Evolutionary conservation across 352 stramenopile genomes (phyloP).

Genomic region (Pythium phragmiticola): DNA sequence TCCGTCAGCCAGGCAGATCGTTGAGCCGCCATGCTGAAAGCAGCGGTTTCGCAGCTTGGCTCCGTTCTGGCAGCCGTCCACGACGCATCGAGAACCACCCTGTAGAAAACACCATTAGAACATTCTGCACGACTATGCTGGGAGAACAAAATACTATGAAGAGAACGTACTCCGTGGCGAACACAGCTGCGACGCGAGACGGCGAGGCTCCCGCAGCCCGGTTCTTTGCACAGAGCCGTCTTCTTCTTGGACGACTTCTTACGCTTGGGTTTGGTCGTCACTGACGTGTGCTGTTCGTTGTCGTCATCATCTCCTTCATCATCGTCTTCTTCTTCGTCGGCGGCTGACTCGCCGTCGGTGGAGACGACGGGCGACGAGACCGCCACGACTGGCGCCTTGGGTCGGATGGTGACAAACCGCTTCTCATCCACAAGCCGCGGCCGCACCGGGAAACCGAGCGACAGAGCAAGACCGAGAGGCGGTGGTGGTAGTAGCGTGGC

Average conservation of each 20-base stretch:
- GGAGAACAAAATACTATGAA: too few relatives aligned
- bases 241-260: constrained; percentile 37
- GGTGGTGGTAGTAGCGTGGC: constrained; percentile 3
- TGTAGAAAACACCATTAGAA: too few relatives aligned
- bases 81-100: constrained; percentile 45
- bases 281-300: background rate
- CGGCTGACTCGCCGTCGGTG: constrained; percentile 17
- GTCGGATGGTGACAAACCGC: constrained; percentile 24
- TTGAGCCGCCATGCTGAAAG: constrained; percentile 76
- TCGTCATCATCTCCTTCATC: constrained; percentile 2
- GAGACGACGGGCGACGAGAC: constrained; percentile 1
- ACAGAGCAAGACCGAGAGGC: background rate
- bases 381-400: background rate
- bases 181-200: constrained; percentile 54
- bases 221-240: constrained; percentile 37
- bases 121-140: too few relatives aligned
- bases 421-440: constrained; percentile 16
- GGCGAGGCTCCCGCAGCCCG: constrained; percentile 57
- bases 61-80: constrained; percentile 60
- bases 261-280: constrained; percentile 14
- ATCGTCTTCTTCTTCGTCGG: constrained; percentile 17
- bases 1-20: constrained; percentile 56
- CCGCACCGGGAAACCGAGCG: background rate
- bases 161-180: constrained; percentile 31
- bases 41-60: constrained; percentile 73